Percentiles rank a stretch among this genome's conserved stretches.
Evolutionary conservation across 2,329 filamentous ascomycete genomes (phyloP).

Genomic region (Clarireedia hainanense): DNA sequence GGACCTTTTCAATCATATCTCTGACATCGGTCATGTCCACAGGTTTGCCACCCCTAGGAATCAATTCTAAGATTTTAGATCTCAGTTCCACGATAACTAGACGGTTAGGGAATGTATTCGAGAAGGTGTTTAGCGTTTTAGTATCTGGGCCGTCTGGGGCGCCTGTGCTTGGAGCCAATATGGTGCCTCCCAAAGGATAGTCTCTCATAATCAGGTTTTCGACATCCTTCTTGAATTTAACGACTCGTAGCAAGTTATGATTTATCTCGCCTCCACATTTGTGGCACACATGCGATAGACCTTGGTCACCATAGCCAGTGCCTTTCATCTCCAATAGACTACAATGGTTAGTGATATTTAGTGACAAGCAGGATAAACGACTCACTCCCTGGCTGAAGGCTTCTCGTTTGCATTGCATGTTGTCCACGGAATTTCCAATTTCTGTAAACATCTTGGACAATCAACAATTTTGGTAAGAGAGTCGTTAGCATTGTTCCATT

Average conservation of each 20-base stretch:
- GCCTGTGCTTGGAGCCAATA: constrained; percentile 48
- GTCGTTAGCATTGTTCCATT: constrained; percentile 55
- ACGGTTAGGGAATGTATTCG: constrained; percentile 49
- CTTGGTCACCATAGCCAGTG: constrained; percentile 51
- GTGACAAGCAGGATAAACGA: neutral
- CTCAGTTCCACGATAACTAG: constrained; percentile 43
- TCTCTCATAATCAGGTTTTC: constrained; percentile 37
- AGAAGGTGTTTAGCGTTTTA: constrained; percentile 9
- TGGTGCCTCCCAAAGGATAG: constrained; percentile 59
- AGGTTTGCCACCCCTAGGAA: constrained; percentile 27
- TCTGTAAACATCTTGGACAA: constrained; percentile 47
- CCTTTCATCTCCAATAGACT: constrained; percentile 33
- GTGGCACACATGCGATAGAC: constrained; percentile 43
- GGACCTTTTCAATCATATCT: constrained; percentile 38
- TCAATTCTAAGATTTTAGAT: constrained; percentile 34
- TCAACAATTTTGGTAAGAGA: constrained; percentile 37
- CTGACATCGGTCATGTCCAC: constrained; percentile 45
- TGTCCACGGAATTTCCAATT: constrained; percentile 51
- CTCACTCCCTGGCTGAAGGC: constrained; percentile 30
- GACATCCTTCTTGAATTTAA: constrained; percentile 53
- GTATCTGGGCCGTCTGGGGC: constrained; percentile 34
- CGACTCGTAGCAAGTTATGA: constrained; percentile 51
- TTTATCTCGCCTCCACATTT: constrained; percentile 43
- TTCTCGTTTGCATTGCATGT: constrained; percentile 36
- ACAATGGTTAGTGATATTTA: constrained; percentile 7